Percentiles rank a stretch among this genome's conserved stretches.
phyloP scores from a whole-genome alignment of 768 basidiomycete species.

The Hygrophorus russula region DNA sequence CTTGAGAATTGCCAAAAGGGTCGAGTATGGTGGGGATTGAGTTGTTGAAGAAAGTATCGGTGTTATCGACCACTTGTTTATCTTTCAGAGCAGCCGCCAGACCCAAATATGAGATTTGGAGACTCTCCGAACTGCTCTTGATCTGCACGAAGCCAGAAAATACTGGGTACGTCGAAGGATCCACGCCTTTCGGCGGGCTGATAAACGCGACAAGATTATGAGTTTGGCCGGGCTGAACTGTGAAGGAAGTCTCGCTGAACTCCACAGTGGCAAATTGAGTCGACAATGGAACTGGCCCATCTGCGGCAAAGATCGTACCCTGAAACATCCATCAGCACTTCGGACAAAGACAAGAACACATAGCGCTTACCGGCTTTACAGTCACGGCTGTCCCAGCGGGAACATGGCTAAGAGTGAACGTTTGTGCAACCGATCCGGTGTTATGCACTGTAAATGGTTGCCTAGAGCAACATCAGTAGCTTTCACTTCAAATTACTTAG shows the following conservation, averaged over 20 bases:
- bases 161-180: slow-evolving; percentile 26
- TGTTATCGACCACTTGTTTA: slow-evolving; percentile 41
- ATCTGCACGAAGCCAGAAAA: slow-evolving; percentile 36
- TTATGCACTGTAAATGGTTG: no score
- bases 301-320: no score
- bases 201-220: slow-evolving; percentile 32
- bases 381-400: no score
- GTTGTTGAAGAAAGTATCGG: slow-evolving; percentile 34
- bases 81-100: slow-evolving; percentile 19
- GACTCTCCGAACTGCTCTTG: slow-evolving; percentile 15
- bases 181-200: slow-evolving; percentile 29
- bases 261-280: slow-evolving; percentile 31
- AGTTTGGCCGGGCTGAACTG: slow-evolving; percentile 30
- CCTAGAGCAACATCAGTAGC: no score
- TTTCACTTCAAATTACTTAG: no score
- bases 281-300: slow-evolving; percentile 40
- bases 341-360: no score
- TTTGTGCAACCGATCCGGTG: no score
- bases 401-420: no score
- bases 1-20: slow-evolving; percentile 27
- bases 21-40: slow-evolving; percentile 31
- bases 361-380: no score
- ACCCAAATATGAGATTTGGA: slow-evolving; percentile 26
- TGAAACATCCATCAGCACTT: no score
- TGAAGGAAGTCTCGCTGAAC: slow-evolving; percentile 33